These are phyloP conservation scores for Aureobasidium mangrovei DNA, from an alignment of 2,329 filamentous ascomycete genomes.

Conservation along the genomic window DNA sequence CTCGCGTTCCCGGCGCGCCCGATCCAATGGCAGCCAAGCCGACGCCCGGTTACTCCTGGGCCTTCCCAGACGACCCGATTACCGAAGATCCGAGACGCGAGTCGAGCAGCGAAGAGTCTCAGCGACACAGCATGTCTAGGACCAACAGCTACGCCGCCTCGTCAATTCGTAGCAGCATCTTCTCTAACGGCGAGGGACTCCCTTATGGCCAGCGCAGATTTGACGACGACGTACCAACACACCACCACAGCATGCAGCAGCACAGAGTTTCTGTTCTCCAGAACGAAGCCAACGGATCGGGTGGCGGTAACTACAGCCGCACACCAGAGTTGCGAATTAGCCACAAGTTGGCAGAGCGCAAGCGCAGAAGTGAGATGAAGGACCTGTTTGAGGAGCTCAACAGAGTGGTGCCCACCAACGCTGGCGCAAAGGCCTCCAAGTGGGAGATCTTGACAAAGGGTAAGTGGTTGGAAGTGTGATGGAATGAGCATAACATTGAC, in stretches of 20 bases:
- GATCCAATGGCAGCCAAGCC: constrained; percentile 60
- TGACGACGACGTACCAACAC: constrained; percentile 48
- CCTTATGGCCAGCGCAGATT: constrained; percentile 64
- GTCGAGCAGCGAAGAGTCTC: constrained; percentile 42
- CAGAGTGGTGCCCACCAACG: constrained; percentile 68
- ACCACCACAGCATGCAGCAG: constrained; percentile 67
- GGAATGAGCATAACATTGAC: constrained; percentile 2
- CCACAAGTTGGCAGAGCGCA: constrained; percentile 77
- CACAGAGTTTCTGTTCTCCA: constrained; percentile 59
- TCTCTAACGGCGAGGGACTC: constrained; percentile 63
- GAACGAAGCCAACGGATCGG: constrained; percentile 44
- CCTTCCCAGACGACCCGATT: constrained; percentile 58
- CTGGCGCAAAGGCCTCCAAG: constrained; percentile 77
- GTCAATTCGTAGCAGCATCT: constrained; percentile 71
- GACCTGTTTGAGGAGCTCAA: constrained; percentile 74
- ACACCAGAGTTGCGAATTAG: constrained; percentile 75
- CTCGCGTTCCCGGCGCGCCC: constrained; percentile 57
- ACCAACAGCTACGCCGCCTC: constrained; percentile 69
- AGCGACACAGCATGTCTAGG: constrained; percentile 48
- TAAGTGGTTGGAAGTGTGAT: constrained; percentile 33
- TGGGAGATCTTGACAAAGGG: constrained; percentile 85
- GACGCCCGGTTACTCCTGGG: constrained; percentile 76
- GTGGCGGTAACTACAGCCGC: constrained; percentile 68
- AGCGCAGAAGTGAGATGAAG: constrained; percentile 81
- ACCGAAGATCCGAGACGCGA: constrained; percentile 37